Evolutionary conservation across 2,329 filamentous ascomycete genomes (phyloP).

Genomic region (Cladosporium cucumerinum): DNA sequence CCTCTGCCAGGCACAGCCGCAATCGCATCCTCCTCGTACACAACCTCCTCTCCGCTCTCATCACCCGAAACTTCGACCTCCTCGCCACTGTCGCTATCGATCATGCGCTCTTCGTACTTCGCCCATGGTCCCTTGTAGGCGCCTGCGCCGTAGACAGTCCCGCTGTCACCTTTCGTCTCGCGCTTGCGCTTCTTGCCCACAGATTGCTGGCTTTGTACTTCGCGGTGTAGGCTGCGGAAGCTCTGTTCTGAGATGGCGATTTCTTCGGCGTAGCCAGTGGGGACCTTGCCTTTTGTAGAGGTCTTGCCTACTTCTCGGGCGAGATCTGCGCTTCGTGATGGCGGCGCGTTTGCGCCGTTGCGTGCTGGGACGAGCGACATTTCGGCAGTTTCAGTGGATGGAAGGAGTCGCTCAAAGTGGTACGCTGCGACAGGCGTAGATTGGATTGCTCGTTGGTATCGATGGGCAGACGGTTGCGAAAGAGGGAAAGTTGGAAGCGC

Average conservation of each 20-base stretch:
- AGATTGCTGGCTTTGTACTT: conserved; percentile 54
- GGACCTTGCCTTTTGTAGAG: conserved; percentile 44
- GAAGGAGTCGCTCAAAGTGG: neutral
- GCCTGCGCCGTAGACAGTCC: conserved; percentile 78
- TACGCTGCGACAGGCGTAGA: neutral
- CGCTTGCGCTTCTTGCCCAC: conserved; percentile 71
- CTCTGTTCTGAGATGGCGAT: conserved; percentile 85
- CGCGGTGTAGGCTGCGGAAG: conserved; percentile 83
- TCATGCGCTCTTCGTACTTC: conserved; percentile 71
- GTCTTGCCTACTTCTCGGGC: conserved; percentile 31
- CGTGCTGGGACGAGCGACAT: conserved; percentile 35
- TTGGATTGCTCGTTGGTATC: neutral
- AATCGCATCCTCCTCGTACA: conserved; percentile 71
- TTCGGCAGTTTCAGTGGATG: neutral
- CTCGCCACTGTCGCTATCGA: conserved; percentile 65
- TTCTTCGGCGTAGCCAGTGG: conserved; percentile 82
- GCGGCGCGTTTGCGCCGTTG: conserved; percentile 35
- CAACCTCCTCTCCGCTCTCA: conserved; percentile 69
- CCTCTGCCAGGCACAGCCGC: conserved; percentile 53
- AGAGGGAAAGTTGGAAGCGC: conserved; percentile 9
- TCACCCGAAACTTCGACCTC: conserved; percentile 73
- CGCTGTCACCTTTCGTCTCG: conserved; percentile 80
- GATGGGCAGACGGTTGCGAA: neutral
- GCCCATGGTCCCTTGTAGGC: conserved; percentile 97
- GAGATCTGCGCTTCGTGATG: conserved; percentile 28